These are phyloP conservation scores for Acanthochlamys bracteata DNA, from an alignment of 106 monocot genomes.

Conservation along the genomic window DNA sequence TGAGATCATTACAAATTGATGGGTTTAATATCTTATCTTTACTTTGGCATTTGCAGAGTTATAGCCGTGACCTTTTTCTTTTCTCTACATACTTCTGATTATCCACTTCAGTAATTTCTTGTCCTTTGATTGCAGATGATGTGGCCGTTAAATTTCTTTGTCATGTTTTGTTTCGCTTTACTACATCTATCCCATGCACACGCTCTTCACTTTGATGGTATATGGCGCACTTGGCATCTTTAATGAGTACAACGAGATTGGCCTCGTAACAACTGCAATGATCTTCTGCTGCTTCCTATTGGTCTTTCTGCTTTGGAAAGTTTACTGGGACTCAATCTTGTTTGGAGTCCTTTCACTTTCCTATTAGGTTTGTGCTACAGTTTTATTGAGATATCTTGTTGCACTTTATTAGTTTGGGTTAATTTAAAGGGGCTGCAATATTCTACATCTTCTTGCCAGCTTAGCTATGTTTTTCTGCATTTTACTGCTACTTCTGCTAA, in stretches of 20 bases:
- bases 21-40: not conserved
- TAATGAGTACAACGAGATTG: slow-evolving; percentile 88
- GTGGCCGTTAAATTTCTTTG: slow-evolving; percentile 96
- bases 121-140: slow-evolving; percentile 76
- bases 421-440: no score
- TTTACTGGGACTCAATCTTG: slow-evolving; percentile 68
- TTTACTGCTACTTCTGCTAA: no score
- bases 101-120: not conserved
- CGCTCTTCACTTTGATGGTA: slow-evolving; percentile 94
- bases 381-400: not conserved
- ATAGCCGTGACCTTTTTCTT: slow-evolving; percentile 78
- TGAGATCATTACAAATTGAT: not conserved
- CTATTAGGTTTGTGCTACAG: slow-evolving; percentile 49
- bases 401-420: no score
- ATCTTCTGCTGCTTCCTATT: slow-evolving; percentile 59
- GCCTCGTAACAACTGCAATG: slow-evolving; percentile 71
- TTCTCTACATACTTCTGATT: slow-evolving; percentile 62
- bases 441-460: no score
- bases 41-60: slow-evolving; percentile 27
- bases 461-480: no score
- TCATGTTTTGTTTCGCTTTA: slow-evolving; percentile 86
- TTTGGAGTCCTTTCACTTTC: slow-evolving; percentile 85
- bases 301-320: slow-evolving; percentile 86
- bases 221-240: slow-evolving; percentile 89
- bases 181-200: slow-evolving; percentile 99